Evolutionary conservation across 306 rosid species (phyloP).

Genomic region (Geum urbanum): DNA sequence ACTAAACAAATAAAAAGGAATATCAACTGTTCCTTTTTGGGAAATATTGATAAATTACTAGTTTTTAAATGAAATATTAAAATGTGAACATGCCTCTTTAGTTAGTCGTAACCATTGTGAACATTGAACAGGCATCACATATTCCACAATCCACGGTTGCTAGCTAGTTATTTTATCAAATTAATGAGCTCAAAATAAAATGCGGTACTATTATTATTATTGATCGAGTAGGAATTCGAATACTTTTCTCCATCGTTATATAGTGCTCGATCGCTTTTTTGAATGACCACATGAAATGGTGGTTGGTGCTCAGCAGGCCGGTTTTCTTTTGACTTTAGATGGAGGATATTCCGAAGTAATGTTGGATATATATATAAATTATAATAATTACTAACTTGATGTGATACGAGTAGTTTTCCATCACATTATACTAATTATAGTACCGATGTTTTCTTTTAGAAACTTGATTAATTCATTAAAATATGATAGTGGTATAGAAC

Average conservation of each 20-base stretch:
- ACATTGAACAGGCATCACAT: too few relatives aligned
- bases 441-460: too few relatives aligned
- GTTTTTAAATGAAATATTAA: neutral
- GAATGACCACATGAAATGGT: neutral
- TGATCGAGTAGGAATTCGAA: neutral
- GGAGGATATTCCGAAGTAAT: neutral
- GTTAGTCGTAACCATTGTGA: neutral
- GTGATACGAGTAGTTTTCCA: too few relatives aligned
- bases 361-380: neutral
- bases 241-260: neutral
- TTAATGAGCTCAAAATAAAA: neutral
- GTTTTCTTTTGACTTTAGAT: neutral
- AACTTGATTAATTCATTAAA: too few relatives aligned
- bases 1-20: too few relatives aligned
- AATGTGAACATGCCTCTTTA: neutral
- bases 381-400: too few relatives aligned
- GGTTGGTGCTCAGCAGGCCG: neutral
- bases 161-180: neutral
- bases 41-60: too few relatives aligned
- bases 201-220: neutral
- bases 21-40: too few relatives aligned
- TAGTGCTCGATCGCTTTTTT: slow-evolving; percentile 1
- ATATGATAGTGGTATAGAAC: too few relatives aligned
- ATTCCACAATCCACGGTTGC: too few relatives aligned
- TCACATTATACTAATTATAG: too few relatives aligned